Evolutionary conservation across 1,139 yeast genomes (phyloP).

Genomic region (Meyerozyma smithsonii): DNA sequence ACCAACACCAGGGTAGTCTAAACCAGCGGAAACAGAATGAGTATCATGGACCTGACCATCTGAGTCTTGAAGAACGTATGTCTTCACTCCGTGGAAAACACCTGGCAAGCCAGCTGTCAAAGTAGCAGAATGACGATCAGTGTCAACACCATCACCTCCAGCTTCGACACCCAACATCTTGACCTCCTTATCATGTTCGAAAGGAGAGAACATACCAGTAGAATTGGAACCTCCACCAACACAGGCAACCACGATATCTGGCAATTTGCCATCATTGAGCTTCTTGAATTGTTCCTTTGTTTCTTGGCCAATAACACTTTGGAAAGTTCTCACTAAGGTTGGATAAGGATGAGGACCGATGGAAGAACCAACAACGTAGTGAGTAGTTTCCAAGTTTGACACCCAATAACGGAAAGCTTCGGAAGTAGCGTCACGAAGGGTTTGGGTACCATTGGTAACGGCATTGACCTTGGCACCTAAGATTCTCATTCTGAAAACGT

Average conservation of each 20-base stretch:
- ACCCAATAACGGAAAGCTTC: constrained; percentile 98
- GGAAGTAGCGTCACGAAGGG: constrained; percentile 95
- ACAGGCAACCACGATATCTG: constrained; percentile 94
- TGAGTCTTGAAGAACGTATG: constrained; percentile 80
- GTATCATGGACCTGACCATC: constrained; percentile 98
- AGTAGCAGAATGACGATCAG: constrained; percentile 87
- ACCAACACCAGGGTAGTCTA: constrained; percentile 99
- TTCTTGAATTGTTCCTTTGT: constrained; percentile 85
- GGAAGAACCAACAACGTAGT: constrained; percentile 95
- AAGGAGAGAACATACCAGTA: constrained; percentile 93
- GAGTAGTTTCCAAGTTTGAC: constrained; percentile 76
- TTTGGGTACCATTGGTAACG: constrained; percentile 90
- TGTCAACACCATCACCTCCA: constrained; percentile 94
- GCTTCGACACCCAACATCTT: constrained; percentile 94
- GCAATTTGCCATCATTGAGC: constrained; percentile 74
- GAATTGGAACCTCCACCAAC: constrained; percentile 99
- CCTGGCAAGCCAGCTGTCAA: constrained; percentile 91
- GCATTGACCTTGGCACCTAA: constrained; percentile 94
- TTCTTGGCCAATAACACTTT: constrained; percentile 92
- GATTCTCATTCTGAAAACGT: constrained; percentile 94
- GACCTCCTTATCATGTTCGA: constrained; percentile 75
- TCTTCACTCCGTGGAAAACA: constrained; percentile 96
- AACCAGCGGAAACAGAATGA: constrained; percentile 96
- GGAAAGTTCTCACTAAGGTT: constrained; percentile 95
- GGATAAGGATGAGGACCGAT: constrained; percentile 99